A percentile compares a stretch with the other conserved stretches of the same genome.
These are phyloP conservation scores for Rhodotorula sp. DNA, from an alignment of 1,284 basidiomycete species.

Conservation along the genomic window DNA sequence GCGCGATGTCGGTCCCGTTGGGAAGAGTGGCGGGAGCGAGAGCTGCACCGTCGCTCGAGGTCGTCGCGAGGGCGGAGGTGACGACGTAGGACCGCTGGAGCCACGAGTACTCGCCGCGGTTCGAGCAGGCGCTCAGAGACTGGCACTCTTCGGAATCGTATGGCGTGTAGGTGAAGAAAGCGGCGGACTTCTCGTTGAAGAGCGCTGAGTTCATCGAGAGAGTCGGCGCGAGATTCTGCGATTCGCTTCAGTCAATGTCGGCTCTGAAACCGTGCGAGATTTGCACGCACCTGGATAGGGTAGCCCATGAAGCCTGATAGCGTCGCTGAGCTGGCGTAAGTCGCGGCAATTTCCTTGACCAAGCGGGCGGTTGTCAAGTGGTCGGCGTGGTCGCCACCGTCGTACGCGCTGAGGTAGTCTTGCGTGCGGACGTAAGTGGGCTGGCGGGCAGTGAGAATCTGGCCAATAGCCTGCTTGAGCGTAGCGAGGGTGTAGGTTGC, in stretches of 20 bases:
- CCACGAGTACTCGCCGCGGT: slow-evolving; percentile 34
- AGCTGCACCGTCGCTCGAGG: neutral
- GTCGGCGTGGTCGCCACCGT: slow-evolving; percentile 38
- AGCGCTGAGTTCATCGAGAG: neutral
- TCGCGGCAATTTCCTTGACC: slow-evolving; percentile 1
- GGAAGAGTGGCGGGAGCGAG: slow-evolving; percentile 3
- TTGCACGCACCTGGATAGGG: neutral
- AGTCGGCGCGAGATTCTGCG: slow-evolving; percentile 20
- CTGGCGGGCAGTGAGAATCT: slow-evolving; percentile 23
- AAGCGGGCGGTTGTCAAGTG: slow-evolving; percentile 33
- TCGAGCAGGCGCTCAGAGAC: slow-evolving; percentile 21
- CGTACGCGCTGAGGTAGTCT: slow-evolving; percentile 30
- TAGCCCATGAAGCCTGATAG: slow-evolving; percentile 30
- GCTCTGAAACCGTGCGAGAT: too few species aligned
- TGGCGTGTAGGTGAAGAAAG: slow-evolving; percentile 37
- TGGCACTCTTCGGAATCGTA: slow-evolving; percentile 36
- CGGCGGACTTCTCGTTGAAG: slow-evolving; percentile 22
- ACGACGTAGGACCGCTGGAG: slow-evolving; percentile 33
- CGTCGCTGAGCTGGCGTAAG: slow-evolving; percentile 14
- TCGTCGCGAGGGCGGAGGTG: slow-evolving; percentile 6
- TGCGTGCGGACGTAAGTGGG: slow-evolving; percentile 24
- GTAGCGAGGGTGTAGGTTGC: slow-evolving; percentile 33
- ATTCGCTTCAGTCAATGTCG: too few species aligned
- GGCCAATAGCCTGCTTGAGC: slow-evolving; percentile 21
- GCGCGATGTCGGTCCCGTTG: slow-evolving; percentile 7